phyloP scores from a whole-genome alignment of 129 eudicot genomes.

The Lonicera japonica region DNA sequence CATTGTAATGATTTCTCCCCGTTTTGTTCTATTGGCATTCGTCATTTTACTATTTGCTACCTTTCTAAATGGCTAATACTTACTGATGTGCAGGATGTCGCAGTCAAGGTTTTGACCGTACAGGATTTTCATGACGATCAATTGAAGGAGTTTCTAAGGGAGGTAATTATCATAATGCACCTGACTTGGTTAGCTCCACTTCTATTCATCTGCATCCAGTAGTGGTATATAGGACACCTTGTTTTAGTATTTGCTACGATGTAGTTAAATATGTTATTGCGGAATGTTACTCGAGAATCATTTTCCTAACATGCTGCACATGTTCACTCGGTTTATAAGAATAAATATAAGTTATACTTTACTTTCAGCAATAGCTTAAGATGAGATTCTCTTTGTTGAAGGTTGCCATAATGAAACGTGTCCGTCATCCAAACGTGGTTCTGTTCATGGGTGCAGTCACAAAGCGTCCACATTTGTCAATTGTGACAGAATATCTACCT shows the following conservation, averaged over 20 bases:
- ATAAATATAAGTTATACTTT: not conserved
- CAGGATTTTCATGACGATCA: constrained; percentile 93
- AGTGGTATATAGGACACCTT: not conserved
- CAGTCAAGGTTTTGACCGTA: constrained; percentile 81
- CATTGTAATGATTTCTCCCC: not conserved
- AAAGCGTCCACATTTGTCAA: constrained; percentile 83
- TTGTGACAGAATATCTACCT: constrained; percentile 89
- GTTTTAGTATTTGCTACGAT: not conserved
- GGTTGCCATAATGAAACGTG: constrained; percentile 97
- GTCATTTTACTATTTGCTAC: not conserved
- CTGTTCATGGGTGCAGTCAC: constrained; percentile 99
- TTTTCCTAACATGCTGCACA: not conserved
- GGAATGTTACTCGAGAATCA: not conserved
- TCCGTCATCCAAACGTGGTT: constrained; percentile 98
- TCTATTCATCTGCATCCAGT: not conserved
- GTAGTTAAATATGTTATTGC: not conserved
- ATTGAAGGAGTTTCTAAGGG: constrained; percentile 81
- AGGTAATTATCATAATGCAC: constrained; percentile 38
- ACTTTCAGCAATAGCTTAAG: not conserved
- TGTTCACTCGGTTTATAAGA: too few species aligned
- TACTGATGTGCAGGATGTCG: constrained; percentile 66
- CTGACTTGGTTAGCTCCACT: not conserved
- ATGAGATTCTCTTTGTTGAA: constrained; percentile 14
- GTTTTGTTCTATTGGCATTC: not conserved
- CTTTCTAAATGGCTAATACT: not conserved